A percentile compares a stretch with the other conserved stretches of the same genome.
These are phyloP conservation scores for Phialophora expanda DNA, from an alignment of 2,329 filamentous ascomycete genomes.

Conservation along the genomic window DNA sequence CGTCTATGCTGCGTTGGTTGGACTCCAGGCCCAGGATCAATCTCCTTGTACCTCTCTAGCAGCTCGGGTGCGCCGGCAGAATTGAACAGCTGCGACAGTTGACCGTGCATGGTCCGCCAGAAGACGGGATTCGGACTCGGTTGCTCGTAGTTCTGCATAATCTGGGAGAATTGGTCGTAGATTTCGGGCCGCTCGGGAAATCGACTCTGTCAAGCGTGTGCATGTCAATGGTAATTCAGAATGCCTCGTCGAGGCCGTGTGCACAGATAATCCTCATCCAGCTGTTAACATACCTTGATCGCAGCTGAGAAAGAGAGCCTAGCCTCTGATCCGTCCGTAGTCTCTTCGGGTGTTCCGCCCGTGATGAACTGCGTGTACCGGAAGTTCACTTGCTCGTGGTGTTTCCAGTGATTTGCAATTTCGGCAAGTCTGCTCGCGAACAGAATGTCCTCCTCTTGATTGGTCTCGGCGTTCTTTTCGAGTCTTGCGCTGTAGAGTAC, in stretches of 20 bases:
- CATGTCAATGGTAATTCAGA: neutral
- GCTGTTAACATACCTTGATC: neutral
- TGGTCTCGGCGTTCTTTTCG: slow-evolving; percentile 30
- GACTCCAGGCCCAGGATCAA: slow-evolving; percentile 22
- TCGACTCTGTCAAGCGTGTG: neutral
- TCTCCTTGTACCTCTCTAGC: neutral
- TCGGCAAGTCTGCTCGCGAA: slow-evolving; percentile 58
- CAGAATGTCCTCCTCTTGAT: slow-evolving; percentile 49
- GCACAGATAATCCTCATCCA: neutral
- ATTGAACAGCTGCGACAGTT: neutral
- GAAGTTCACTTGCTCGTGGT: slow-evolving; percentile 47
- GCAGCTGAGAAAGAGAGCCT: neutral
- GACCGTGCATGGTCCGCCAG: neutral
- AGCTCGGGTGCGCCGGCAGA: neutral
- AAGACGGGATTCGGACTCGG: neutral
- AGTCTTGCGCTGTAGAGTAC: slow-evolving; percentile 37
- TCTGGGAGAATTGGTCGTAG: neutral
- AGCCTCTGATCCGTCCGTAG: neutral
- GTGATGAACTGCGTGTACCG: slow-evolving; percentile 58
- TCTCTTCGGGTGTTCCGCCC: neutral
- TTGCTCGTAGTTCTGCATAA: neutral
- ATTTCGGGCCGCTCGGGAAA: neutral
- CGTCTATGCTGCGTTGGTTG: slow-evolving; percentile 43
- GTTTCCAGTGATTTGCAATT: slow-evolving; percentile 47
- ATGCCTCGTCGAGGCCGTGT: neutral